Evolutionary conservation across 2,329 filamentous ascomycete genomes (phyloP), one percentile per base, ranked within the genome.

Genomic region (Cordyceps tenuipes): DNA sequence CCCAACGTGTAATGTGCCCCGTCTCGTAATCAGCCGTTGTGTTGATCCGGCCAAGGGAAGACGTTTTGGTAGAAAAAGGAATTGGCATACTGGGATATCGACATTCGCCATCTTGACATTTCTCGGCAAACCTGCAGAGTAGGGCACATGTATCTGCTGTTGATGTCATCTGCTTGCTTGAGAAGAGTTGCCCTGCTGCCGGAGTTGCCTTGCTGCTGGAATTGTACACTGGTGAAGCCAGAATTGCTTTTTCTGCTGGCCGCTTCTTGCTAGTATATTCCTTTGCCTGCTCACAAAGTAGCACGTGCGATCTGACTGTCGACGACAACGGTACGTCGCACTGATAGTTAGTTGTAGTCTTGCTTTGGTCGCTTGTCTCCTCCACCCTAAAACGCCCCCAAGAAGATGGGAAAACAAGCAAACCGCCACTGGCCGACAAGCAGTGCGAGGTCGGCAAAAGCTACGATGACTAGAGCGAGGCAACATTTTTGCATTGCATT

Each of bases 391-490:
- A n/a, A 43, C 39, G 39, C 10, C 39, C 17, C 55, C 34, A 23
- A 26, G 21, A 3, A 48, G 44, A 34, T 46, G 31, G 26, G 29
- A 47, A 29, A 39, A 23, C 23, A 23, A 23, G 23, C 31, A 44
- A 29, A 29, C 29, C 29, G 29, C 17, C 36, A 4, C n/a, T 23
- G 41, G 23, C 23, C 23, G 23, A 23, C 23, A 23, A 23, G 19
- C 31, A 23, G 31, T 23, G 17, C 17, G 23, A 23, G 52, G 19
- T 15, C 39, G 17, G 39, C 15, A 43, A 7, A 43, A 55, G 46
- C 52, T 12, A 56, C 48, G 54, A 57, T 57, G 49, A 57, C n/a
- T 57, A 44, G 54, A 57, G 54, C 23, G 23, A 23, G 23, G 3
- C 23, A 23, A 23, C 23, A 2, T 23, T 23, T 23, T 23, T 23